Conservation (phyloP, 2,329 filamentous ascomycete genomes). For the Pseudocercospora vitis region DNA sequence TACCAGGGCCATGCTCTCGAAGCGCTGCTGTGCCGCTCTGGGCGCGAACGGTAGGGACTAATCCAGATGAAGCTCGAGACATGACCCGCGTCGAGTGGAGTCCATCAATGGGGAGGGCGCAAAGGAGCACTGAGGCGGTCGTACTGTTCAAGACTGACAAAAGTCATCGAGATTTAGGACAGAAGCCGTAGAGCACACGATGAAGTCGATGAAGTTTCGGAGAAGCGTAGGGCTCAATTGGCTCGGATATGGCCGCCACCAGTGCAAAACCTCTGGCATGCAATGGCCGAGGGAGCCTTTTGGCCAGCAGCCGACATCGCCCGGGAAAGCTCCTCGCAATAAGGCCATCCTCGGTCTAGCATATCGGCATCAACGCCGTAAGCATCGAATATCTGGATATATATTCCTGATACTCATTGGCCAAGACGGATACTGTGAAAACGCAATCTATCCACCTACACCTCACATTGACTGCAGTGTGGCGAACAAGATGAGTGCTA, state of each 20-base stretch:
- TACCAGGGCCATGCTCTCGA: conserved; percentile 8
- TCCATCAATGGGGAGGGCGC: neutral
- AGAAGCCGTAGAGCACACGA: neutral
- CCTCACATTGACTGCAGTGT: neutral
- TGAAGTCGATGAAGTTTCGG: neutral
- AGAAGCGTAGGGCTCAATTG: no score
- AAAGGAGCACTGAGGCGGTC: neutral
- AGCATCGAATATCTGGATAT: no score
- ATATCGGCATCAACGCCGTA: neutral
- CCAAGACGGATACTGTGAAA: no score
- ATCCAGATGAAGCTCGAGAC: neutral
- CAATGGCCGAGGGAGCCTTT: no score
- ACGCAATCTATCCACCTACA: no score
- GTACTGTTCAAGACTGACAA: neutral
- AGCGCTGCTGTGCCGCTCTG: conserved; percentile 25
- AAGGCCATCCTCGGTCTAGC: neutral
- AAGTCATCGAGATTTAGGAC: neutral
- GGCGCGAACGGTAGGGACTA: conserved; percentile 8
- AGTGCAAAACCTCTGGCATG: neutral
- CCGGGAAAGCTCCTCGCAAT: neutral
- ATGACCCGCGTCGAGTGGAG: neutral
- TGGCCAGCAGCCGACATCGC: conserved; percentile 5
- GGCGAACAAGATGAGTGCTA: conserved; percentile 15
- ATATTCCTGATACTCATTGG: no score
- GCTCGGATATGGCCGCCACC: neutral